Evolutionary conservation across 2,329 filamentous ascomycete species (phyloP).

Genomic region (Lasiodiplodia sp.): DNA sequence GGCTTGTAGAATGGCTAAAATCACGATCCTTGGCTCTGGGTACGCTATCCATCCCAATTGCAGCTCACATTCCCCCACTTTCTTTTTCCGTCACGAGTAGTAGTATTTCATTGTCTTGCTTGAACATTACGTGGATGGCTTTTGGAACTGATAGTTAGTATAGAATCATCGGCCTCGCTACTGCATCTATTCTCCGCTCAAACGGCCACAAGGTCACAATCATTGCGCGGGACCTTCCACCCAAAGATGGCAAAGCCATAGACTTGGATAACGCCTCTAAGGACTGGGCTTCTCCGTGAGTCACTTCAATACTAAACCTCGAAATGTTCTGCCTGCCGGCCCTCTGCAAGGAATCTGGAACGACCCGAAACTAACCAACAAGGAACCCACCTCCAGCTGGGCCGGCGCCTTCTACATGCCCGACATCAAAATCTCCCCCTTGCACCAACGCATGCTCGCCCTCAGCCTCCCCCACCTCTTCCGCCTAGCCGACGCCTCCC

Average conservation of each 20-base stretch:
- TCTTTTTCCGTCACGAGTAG: neutral
- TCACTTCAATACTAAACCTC: neutral
- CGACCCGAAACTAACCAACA: neutral
- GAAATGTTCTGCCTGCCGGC: neutral
- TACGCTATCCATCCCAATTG: neutral
- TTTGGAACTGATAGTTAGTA: neutral
- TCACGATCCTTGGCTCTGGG: slow-evolving; percentile 32
- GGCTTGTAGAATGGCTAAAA: slow-evolving; percentile 15
- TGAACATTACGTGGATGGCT: neutral
- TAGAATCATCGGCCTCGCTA: slow-evolving; percentile 37
- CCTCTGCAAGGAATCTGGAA: neutral
- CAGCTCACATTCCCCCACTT: neutral
- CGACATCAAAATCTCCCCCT: slow-evolving; percentile 31
- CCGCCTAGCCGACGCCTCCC: slow-evolving; percentile 30
- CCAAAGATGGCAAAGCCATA: neutral
- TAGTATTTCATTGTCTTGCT: too few species aligned
- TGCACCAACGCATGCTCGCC: slow-evolving; percentile 41
- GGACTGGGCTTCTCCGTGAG: slow-evolving; percentile 42
- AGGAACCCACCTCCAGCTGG: slow-evolving; percentile 31
- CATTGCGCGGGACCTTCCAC: slow-evolving; percentile 41
- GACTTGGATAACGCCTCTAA: slow-evolving; percentile 38
- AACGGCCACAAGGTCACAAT: slow-evolving; percentile 42
- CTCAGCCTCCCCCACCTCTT: slow-evolving; percentile 32
- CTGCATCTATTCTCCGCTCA: slow-evolving; percentile 40
- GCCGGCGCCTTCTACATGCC: slow-evolving; percentile 44